Conservation (phyloP, 768 basidiomycete species). For the Podaxis rugospora region DNA sequence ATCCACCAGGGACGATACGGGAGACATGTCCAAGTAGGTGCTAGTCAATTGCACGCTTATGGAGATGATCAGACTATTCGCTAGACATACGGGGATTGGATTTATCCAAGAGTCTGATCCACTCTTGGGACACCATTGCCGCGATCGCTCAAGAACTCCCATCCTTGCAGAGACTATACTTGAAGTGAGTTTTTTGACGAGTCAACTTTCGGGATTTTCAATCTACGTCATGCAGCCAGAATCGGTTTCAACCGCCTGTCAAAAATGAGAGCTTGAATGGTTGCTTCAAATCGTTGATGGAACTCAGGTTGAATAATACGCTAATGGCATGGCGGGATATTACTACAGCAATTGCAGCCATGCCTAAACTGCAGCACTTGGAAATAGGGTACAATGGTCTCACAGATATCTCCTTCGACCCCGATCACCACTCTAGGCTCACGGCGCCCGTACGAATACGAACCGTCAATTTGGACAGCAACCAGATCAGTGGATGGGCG, state of each 20-base stretch:
- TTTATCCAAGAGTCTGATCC: conserved; percentile 70
- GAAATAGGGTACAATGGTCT: conserved; percentile 75
- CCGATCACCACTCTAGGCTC: conserved; percentile 12
- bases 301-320: conserved; percentile 73
- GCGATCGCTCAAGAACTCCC: conserved; percentile 60
- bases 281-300: conserved; percentile 50
- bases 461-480: conserved; percentile 68
- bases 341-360: conserved; percentile 38
- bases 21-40: conserved; percentile 65
- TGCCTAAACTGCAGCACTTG: conserved; percentile 51
- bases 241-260: conserved; percentile 50
- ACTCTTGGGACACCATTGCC: conserved; percentile 67
- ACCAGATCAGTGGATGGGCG: conserved; percentile 55
- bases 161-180: conserved; percentile 54
- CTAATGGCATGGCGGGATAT: conserved; percentile 71
- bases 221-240: conserved; percentile 44
- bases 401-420: conserved; percentile 24
- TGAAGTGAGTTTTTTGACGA: conserved; percentile 60
- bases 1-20: conserved; percentile 46
- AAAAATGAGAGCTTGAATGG: conserved; percentile 23
- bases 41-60: conserved; percentile 1
- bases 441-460: conserved; percentile 40
- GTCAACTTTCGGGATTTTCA: conserved; percentile 14
- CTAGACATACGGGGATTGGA: conserved; percentile 78
- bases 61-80: conserved; percentile 2